A percentile compares a stretch with the other conserved stretches of the same genome.
These are phyloP conservation scores for Dryas alaskensis DNA, from an alignment of 306 rosid species.

Conservation along the genomic window DNA sequence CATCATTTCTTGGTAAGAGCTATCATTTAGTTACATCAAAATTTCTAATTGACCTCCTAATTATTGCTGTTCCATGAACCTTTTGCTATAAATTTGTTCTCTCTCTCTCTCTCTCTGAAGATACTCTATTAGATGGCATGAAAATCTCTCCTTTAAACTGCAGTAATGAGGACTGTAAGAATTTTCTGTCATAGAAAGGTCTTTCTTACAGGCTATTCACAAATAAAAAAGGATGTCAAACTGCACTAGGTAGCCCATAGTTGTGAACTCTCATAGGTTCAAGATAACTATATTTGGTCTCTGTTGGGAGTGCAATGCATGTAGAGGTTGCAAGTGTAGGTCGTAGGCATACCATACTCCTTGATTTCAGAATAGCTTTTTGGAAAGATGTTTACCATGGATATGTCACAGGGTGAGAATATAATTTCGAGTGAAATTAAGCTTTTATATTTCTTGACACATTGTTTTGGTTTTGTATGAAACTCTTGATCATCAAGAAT, in stretches of 20 bases:
- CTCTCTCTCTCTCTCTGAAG: not conserved
- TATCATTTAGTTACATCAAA: constrained; percentile 16
- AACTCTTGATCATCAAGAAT: constrained; percentile 11
- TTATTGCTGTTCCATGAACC: constrained; percentile 21
- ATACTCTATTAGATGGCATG: not conserved
- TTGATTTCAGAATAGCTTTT: not conserved
- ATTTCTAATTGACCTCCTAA: constrained; percentile 14
- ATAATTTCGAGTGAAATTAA: not conserved
- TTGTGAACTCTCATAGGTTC: not conserved
- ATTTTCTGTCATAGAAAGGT: not conserved
- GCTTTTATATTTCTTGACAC: not conserved
- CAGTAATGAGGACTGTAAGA: not conserved
- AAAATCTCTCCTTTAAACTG: not conserved
- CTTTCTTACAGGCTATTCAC: not conserved
- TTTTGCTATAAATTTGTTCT: constrained; percentile 1
- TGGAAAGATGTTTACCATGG: not conserved
- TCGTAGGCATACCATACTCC: not conserved
- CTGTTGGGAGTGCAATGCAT: not conserved
- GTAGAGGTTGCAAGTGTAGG: not conserved
- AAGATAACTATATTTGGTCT: not conserved
- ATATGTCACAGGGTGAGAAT: not conserved
- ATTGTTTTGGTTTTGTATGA: not conserved
- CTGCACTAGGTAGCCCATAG: not conserved
- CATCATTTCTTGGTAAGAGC: constrained; percentile 81
- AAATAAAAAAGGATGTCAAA: not conserved